Evolutionary conservation across 2,329 filamentous ascomycete species (phyloP).

Genomic region (Furcasterigmium sp.): DNA sequence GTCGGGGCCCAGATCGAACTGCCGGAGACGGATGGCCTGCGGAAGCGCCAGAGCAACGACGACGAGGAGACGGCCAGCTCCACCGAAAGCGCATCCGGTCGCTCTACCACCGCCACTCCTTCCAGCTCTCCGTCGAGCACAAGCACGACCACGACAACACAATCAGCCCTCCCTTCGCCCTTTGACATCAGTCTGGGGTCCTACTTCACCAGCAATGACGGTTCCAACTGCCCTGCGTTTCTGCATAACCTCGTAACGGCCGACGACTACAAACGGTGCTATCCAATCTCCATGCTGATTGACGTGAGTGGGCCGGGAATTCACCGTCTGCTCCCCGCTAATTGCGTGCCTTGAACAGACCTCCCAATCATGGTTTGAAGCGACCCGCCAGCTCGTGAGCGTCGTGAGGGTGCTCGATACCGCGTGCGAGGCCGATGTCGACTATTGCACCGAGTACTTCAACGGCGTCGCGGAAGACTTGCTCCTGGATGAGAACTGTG

Average conservation of each 20-base stretch:
- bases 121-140: conserved; percentile 14
- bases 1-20: background rate
- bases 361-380: conserved; percentile 79
- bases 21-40: conserved; percentile 10
- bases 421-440: conserved; percentile 65
- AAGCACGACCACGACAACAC: conserved; percentile 20
- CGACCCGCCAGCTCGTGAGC: conserved; percentile 56
- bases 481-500: conserved; percentile 59
- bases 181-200: conserved; percentile 62
- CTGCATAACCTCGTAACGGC: conserved; percentile 63
- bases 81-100: background rate
- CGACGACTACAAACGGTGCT: conserved; percentile 64
- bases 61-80: conserved; percentile 6
- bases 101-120: background rate
- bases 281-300: conserved; percentile 79
- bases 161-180: conserved; percentile 51
- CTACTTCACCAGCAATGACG: conserved; percentile 52
- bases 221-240: conserved; percentile 57
- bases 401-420: conserved; percentile 76
- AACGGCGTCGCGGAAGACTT: conserved; percentile 60
- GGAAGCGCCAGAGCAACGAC: conserved; percentile 19
- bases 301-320: conserved; percentile 50
- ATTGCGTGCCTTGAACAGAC: conserved; percentile 49
- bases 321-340: background rate
- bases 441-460: conserved; percentile 63